Evolutionary conservation across 495 filamentous ascomycete genomes (phyloP), one percentile per base, ranked within the genome.

Genomic region (Aspergillus heteromorphus): DNA sequence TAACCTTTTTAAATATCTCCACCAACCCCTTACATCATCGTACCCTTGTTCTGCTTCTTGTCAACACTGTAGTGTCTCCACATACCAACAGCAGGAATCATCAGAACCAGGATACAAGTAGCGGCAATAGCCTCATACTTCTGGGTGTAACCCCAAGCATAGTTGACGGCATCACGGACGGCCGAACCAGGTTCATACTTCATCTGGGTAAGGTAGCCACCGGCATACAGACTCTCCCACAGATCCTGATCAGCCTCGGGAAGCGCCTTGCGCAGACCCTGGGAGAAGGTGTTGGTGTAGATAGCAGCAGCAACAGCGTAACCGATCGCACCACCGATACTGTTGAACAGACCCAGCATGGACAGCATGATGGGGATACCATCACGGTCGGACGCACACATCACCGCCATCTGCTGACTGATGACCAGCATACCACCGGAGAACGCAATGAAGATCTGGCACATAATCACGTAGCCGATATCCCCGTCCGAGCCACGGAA

Each of bases 361-460:
- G 89, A 86, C 4, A 91, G 75, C 60, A 88, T 82, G 53, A 83
- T 82, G 21, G 89, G 87, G 17, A 91, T 78, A 45, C 86, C 75
- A 49, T 89, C 79, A 2, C 79, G 70, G 19, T 70, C 69, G 6
- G 82, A 77, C 4, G 79, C 81, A 0, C 87, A 84, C 86, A 91
- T 87, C 66, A 83, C 82, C 4, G 86, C 86, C 66, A 91, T 86
- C 54, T 91, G 82, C 58, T 87, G 78, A 47, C 73, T 77, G 62
- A 91, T 86, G 50, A 90, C 70, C 6, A 86, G 61, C 2, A 79
- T 83, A 29, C 83, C 83, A 16, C 85, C 86, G 13, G 77, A 74
- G 49, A 92, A 81, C 23, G 87, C 83, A 59, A 91, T 88, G 70
- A 90, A 85, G 65, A 91, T 87, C 67, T 91, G 86, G 59, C 81